These are phyloP conservation scores for Aegilops longissima DNA, from an alignment of 176 grass and related monocot species.

Conservation along the genomic window DNA sequence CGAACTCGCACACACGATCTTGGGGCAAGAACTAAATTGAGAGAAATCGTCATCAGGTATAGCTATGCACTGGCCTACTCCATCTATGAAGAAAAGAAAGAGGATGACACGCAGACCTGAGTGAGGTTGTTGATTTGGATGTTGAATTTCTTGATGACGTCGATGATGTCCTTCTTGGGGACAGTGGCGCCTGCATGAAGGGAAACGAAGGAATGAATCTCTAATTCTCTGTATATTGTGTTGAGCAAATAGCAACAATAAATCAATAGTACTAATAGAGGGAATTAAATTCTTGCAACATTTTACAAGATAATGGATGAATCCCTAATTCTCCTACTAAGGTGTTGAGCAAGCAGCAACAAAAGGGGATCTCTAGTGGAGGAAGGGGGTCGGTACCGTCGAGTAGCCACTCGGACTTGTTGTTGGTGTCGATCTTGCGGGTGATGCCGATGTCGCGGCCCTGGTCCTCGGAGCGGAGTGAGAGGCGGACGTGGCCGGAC, in stretches of 20 bases:
- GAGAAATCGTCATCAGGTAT: not conserved
- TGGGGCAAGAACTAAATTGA: conserved; percentile 77
- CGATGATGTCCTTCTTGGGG: conserved; percentile 65
- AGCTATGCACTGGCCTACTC: not conserved
- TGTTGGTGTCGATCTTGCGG: conserved; percentile 75
- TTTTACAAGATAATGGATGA: too few species aligned
- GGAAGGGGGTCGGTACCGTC: conserved; percentile 41
- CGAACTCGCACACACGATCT: conserved; percentile 92
- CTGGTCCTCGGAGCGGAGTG: conserved; percentile 56
- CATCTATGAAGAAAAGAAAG: not conserved
- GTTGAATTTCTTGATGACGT: conserved; percentile 78
- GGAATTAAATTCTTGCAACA: too few species aligned
- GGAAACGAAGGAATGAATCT: too few species aligned
- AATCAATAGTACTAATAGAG: too few species aligned
- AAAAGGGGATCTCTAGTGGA: too few species aligned
- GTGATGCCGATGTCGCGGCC: conserved; percentile 55
- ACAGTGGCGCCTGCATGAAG: conserved; percentile 51
- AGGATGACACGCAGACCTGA: conserved; percentile 53
- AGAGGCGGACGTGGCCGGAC: conserved; percentile 75
- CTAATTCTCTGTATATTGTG: too few species aligned
- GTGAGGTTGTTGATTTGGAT: conserved; percentile 98
- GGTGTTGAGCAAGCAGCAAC: too few species aligned
- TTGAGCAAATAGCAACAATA: too few species aligned
- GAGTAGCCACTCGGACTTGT: conserved; percentile 91
- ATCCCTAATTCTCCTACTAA: too few species aligned